These are phyloP conservation scores for Logfia minima DNA, from an alignment of 129 eudicot species.

Conservation along the genomic window DNA sequence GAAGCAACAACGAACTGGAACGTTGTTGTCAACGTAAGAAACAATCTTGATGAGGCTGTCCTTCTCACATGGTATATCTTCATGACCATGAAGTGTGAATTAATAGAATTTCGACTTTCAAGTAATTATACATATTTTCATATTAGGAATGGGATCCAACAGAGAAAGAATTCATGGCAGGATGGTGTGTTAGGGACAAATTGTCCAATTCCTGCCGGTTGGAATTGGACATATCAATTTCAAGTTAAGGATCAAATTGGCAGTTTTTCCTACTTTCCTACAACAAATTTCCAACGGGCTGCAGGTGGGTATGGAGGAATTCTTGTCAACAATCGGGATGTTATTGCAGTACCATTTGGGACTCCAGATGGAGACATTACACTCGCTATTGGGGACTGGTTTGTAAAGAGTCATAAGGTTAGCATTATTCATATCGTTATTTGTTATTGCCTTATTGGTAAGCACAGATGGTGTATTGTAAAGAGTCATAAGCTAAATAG, in stretches of 20 bases:
- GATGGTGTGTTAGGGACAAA: conserved; percentile 97
- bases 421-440: conserved; percentile 17
- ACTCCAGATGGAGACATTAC: conserved; percentile 95
- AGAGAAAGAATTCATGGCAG: conserved; percentile 90
- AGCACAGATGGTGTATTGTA: not conserved
- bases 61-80: conserved; percentile 83
- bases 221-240: conserved; percentile 97
- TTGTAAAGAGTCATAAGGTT: conserved; percentile 82
- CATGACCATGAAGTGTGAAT: not conserved
- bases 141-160: conserved; percentile 95
- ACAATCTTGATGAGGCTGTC: conserved; percentile 82
- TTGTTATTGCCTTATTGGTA: not conserved
- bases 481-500: conserved; percentile 31
- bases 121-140: conserved; percentile 18
- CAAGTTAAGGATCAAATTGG: conserved; percentile 99
- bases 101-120: not conserved
- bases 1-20: conserved; percentile 98
- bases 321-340: conserved; percentile 74
- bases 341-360: conserved; percentile 89
- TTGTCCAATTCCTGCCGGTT: conserved; percentile 95
- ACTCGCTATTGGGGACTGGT: conserved; percentile 85
- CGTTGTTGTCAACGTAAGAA: conserved; percentile 82
- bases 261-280: conserved; percentile 96
- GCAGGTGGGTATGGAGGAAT: conserved; percentile 96
- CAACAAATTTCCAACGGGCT: conserved; percentile 81